Base-by-base conservation (phyloP, 768 basidiomycete species). In the Russula griseocarnosa region DNA sequence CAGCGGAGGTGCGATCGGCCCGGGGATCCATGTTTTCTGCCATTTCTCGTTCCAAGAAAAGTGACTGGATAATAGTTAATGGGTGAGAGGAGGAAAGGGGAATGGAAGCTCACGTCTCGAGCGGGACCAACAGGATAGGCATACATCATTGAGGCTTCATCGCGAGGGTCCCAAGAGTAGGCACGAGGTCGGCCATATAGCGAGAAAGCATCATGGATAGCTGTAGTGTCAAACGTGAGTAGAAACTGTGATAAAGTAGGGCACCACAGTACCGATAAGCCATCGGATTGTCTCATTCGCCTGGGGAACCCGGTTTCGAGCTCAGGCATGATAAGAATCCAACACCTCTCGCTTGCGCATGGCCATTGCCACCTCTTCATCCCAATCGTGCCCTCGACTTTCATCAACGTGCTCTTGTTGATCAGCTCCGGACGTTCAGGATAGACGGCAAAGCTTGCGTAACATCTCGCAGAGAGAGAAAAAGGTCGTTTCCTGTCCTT, bases 351-450 rank as follows among this genome's bases (percentile, higher is more conserved):
- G 76, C 13, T 80, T 78, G 68, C 82, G 83, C 81, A 93, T 86
- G 4, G 74, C 75, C 24, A 76, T 84, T n/a, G 82, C 78, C 13
- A 89, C 85, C 30, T 85, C 80, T 71, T 95, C 90, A 34, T 88
- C 86, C 89, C 88, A 59, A 97, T 82, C 28, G 81, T 76, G 11
- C 93, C 96, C 72, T 98, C 94, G 7, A 98, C 72, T 73, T 98
- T 98, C 78, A 98, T 87, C 68, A 99, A 76, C 0, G 92, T 94
- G 67, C 93, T 94, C 69, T 85, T 80, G 66, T 82, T 87, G 75
- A 98, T 94, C 67, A 97, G 77, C 69, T 94, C 92, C 11, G 92
- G 91, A n/a, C 92, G 83, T 72, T 98, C 96, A 1, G 96, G 96
- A 73, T 94, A 99, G 10, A 99, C 92, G 3, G 92, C 92, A 71